Evolutionary conservation across 345 rosid species (phyloP), one percentile per base, ranked within the genome.

Genomic region (Diplotaxis tenuifolia): DNA sequence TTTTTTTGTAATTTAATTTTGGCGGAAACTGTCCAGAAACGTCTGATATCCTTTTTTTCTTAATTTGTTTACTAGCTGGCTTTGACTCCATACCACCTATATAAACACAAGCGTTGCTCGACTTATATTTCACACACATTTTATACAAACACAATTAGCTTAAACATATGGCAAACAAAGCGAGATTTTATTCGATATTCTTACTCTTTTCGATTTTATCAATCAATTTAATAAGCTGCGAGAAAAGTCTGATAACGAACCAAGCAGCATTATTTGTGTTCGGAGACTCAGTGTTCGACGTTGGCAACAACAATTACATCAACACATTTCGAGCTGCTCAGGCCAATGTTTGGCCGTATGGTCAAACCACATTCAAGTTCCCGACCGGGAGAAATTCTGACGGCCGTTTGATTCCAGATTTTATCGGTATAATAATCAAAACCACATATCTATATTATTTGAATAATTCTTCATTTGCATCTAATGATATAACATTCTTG

Each of bases 261-360:
- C 78, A 79, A 31, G 76, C 68, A 7, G 82, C 84, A 15, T 71
- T 79, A 21, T 82, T 82, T 42, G 27, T 84, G 18, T 83, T 82
- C 6, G 86, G 87, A 23, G 90, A 86, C 52, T 88, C 88, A 1
- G 2, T 78, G 0, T 82, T 83, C 61, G 87, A 83, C 66, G 65
- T 78, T 9, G 85, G 88, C 59, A 84, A 82, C 55, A 81, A 86
- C 62, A 82, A 84, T 42, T 72, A 70, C 25, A 78, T 79, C 75
- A 71, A 77, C 42, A 79, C 84, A 27, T 36, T 31, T 12, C 34
- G 49, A 65, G 69, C 78, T 19, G 63, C 28, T 9, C 62, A 55
- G 45, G 81, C 85, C 5, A 77, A 83, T 55, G 76, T 64, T 20
- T 42, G 59, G 76, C 89, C 90, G 1, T 84, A 79, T 9, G 86